These are phyloP conservation scores for Jatropha curcas DNA, from an alignment of 345 rosid genomes.

Conservation along the genomic window DNA sequence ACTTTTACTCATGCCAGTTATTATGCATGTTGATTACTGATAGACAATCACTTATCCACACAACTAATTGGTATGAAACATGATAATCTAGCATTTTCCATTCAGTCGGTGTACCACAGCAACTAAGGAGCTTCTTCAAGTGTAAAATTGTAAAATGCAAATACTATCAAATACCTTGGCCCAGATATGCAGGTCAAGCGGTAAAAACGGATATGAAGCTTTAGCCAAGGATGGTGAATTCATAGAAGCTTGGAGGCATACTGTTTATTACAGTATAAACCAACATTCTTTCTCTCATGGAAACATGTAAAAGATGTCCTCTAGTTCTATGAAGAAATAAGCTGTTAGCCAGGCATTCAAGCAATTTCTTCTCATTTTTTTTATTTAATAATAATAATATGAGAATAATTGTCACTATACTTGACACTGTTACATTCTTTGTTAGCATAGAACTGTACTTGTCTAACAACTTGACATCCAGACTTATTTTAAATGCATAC, in stretches of 20 bases:
- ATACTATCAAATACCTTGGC: neutral
- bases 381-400: too few species aligned
- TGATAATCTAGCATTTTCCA: neutral
- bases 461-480: neutral
- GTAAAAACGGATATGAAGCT: neutral
- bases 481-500: conserved; percentile 29
- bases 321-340: neutral
- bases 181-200: neutral
- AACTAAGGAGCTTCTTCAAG: neutral
- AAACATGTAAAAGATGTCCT: neutral
- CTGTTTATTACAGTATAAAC: neutral
- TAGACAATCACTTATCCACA: neutral
- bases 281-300: neutral
- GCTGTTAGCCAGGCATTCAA: neutral
- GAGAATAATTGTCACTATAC: too few species aligned
- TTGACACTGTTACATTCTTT: neutral
- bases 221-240: neutral
- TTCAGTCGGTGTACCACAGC: neutral
- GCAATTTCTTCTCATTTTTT: neutral
- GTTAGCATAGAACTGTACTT: neutral
- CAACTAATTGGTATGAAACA: neutral
- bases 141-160: neutral
- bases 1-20: neutral
- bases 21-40: neutral
- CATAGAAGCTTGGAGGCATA: neutral